Conservation (phyloP, 78 protist genomes). For the Dictyostelium purpureum region DNA sequence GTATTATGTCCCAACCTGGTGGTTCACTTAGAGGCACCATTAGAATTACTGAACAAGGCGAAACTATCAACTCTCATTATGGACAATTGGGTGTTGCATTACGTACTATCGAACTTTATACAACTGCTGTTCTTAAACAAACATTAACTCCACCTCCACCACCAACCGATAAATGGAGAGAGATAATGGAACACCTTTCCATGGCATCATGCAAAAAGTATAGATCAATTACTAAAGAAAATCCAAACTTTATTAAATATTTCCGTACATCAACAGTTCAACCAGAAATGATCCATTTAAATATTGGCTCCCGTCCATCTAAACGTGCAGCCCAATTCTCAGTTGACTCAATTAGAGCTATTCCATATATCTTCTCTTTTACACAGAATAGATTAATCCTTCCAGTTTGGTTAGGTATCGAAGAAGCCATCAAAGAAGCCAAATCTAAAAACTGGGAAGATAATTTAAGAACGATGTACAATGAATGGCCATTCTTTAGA, state of each 20-base stretch:
- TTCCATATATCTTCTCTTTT: conserved; percentile 88
- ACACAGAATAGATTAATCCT: conserved; percentile 84
- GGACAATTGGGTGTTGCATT: conserved; percentile 32
- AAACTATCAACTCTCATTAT: conserved; percentile 77
- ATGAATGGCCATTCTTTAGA: conserved; percentile 86
- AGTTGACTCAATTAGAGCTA: conserved; percentile 57
- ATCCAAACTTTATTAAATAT: conserved; percentile 80
- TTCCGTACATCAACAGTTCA: conserved; percentile 84
- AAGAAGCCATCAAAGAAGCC: conserved; percentile 57
- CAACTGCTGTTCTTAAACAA: conserved; percentile 79
- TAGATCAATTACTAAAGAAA: conserved; percentile 57
- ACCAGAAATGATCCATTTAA: conserved; percentile 53
- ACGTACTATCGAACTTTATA: conserved; percentile 75
- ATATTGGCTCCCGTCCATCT: conserved; percentile 83
- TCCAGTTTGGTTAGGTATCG: conserved; percentile 90
- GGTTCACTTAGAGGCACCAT: conserved; percentile 59
- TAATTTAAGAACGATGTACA: conserved; percentile 68
- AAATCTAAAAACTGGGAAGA: conserved; percentile 14
- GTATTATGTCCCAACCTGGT: conserved; percentile 86
- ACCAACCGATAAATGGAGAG: conserved; percentile 72
- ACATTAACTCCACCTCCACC: conserved; percentile 75
- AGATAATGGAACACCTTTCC: conserved; percentile 71
- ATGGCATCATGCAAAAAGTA: conserved; percentile 59
- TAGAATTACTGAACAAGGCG: conserved; percentile 90
- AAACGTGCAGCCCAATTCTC: conserved; percentile 12